Conservation (phyloP, 202 grass and related monocot species). For the Hordeum pubiflorum region DNA sequence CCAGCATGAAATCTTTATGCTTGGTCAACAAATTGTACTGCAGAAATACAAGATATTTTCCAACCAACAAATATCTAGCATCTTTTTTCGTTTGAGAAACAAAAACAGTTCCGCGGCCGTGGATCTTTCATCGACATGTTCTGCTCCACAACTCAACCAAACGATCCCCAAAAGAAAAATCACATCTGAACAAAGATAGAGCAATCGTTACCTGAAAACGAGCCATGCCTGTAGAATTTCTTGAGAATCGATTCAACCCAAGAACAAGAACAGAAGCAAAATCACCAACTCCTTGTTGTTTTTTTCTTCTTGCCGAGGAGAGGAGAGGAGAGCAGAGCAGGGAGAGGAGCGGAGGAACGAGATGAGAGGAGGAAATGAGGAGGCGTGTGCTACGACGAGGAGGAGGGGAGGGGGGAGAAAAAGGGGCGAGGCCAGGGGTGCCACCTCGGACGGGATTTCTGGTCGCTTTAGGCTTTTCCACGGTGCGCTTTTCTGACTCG, state of each 20-base stretch:
- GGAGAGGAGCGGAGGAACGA: not conserved
- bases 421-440: constrained; percentile 19
- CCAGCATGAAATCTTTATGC: not conserved
- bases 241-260: not conserved
- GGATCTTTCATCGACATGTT: not conserved
- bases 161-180: not conserved
- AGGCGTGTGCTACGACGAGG: not conserved
- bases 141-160: not conserved
- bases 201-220: constrained; percentile 20
- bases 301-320: no score
- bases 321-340: not conserved
- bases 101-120: not conserved
- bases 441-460: constrained; percentile 43
- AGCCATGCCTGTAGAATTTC: constrained; percentile 17
- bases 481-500: not conserved
- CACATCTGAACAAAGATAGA: not conserved
- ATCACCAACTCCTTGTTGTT: not conserved
- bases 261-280: not conserved
- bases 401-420: constrained; percentile 5
- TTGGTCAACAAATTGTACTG: not conserved
- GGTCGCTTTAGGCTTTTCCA: not conserved
- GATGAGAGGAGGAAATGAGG: not conserved
- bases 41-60: not conserved
- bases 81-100: not conserved
- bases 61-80: not conserved